phyloP scores from a whole-genome alignment of 2,329 filamentous ascomycete species.

The Neocatenulostroma microsporum region DNA sequence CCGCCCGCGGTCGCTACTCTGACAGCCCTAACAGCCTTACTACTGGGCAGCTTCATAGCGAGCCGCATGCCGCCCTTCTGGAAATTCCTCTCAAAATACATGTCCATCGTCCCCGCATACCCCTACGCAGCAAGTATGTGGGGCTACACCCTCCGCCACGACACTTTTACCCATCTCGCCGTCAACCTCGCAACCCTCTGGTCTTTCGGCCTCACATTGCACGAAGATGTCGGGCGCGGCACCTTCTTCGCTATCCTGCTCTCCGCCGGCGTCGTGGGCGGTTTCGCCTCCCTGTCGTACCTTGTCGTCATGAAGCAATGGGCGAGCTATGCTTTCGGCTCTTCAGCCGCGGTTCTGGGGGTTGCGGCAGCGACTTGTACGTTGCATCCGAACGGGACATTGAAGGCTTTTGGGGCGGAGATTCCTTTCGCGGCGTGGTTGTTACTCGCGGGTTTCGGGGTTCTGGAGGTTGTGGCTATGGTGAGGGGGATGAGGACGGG shows the following conservation, averaged over 20 bases:
- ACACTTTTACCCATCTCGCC: constrained; percentile 51
- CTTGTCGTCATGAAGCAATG: constrained; percentile 39
- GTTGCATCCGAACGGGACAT: constrained; percentile 26
- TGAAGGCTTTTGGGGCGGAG: constrained; percentile 23
- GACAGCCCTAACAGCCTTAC: constrained; percentile 52
- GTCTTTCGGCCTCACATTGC: constrained; percentile 58
- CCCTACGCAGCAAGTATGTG: constrained; percentile 56
- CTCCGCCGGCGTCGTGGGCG: constrained; percentile 50
- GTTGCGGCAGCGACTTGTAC: constrained; percentile 51
- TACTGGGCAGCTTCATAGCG: constrained; percentile 48
- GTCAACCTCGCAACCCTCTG: constrained; percentile 60
- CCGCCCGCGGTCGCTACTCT: constrained; percentile 59
- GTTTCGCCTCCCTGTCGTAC: constrained; percentile 49
- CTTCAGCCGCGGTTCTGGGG: constrained; percentile 57
- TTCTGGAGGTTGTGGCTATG: constrained; percentile 20
- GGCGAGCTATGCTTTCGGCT: constrained; percentile 52
- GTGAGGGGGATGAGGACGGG: constrained; percentile 17
- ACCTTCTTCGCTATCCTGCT: constrained; percentile 63
- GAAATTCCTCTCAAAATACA: constrained; percentile 59
- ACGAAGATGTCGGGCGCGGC: constrained; percentile 62
- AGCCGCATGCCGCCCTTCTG: constrained; percentile 62
- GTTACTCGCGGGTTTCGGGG: constrained; percentile 31
- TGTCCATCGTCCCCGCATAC: constrained; percentile 57
- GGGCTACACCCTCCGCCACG: constrained; percentile 62
- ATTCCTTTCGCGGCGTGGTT: constrained; percentile 29